A percentile compares a stretch with the other conserved stretches of the same genome.
Evolutionary conservation across 306 rosid species (phyloP).

Genomic region (Medicago ruthenica): DNA sequence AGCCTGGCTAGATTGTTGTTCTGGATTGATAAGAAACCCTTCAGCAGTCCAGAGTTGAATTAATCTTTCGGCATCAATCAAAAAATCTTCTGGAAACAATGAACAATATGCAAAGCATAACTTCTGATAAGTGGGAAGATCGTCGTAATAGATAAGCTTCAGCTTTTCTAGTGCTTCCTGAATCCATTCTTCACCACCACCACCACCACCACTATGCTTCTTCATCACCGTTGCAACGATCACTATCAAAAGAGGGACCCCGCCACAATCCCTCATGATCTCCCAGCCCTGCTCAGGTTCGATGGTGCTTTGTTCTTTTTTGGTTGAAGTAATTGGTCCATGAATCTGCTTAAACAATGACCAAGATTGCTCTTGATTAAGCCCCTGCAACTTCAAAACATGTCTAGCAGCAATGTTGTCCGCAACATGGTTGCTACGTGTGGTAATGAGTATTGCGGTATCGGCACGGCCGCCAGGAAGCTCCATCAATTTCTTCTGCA

Average conservation of each 20-base stretch:
- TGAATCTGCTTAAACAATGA: neutral
- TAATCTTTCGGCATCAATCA: neutral
- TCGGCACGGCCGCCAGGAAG: neutral
- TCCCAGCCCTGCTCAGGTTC: neutral
- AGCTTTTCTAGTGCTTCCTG: neutral
- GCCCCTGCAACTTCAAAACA: conserved; percentile 13
- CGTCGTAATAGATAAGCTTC: neutral
- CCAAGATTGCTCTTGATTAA: conserved; percentile 2
- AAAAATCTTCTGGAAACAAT: conserved; percentile 8
- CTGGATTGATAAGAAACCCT: neutral
- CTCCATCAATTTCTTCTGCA: conserved; percentile 1
- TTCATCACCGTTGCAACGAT: neutral
- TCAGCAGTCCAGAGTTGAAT: conserved; percentile 36
- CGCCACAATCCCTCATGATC: neutral
- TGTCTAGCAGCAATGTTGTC: neutral
- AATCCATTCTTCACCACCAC: neutral
- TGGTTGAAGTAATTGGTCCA: neutral
- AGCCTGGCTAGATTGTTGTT: neutral
- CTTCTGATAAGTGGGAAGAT: neutral
- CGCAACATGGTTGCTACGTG: neutral
- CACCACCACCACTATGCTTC: neutral
- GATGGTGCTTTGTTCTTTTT: neutral
- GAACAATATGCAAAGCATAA: conserved; percentile 22
- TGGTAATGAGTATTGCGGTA: neutral
- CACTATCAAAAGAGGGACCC: conserved; percentile 19